These are phyloP conservation scores for Boletus calvinii DNA, from an alignment of 1,284 basidiomycete genomes.

Conservation along the genomic window DNA sequence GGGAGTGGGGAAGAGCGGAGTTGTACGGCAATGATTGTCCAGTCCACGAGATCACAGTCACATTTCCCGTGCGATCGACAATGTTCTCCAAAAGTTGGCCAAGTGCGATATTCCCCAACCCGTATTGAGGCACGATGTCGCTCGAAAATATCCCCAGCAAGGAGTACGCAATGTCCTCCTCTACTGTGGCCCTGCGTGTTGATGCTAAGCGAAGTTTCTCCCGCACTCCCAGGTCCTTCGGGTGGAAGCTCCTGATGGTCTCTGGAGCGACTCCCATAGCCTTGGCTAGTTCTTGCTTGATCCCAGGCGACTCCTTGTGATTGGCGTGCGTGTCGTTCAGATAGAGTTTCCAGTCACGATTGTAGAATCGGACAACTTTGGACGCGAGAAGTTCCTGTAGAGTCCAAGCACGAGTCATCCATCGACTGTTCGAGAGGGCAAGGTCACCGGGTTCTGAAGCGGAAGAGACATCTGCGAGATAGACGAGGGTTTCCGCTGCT, in stretches of 20 bases:
- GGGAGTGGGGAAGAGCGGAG: not conserved
- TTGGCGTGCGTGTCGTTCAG: constrained; percentile 3
- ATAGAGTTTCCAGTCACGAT: constrained; percentile 10
- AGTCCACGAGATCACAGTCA: constrained; percentile 7
- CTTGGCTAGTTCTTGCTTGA: constrained; percentile 4
- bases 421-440: constrained; percentile 4
- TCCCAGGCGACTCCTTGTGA: constrained; percentile 14
- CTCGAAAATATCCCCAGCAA: constrained; percentile 11
- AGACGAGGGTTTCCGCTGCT: not conserved
- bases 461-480: constrained; percentile 1
- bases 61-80: constrained; percentile 9
- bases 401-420: constrained; percentile 21
- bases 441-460: constrained; percentile 1
- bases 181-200: not conserved
- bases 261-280: constrained; percentile 1
- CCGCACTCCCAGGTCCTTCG: constrained; percentile 1
- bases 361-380: constrained; percentile 13
- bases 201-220: constrained; percentile 14
- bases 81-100: constrained; percentile 7
- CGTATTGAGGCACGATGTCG: constrained; percentile 2
- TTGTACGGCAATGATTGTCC: not conserved
- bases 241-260: constrained; percentile 4
- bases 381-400: constrained; percentile 17
- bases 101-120: not conserved
- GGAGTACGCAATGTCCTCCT: constrained; percentile 4